Conservation (phyloP, 495 filamentous ascomycete species). For the Neurospora sp. region DNA sequence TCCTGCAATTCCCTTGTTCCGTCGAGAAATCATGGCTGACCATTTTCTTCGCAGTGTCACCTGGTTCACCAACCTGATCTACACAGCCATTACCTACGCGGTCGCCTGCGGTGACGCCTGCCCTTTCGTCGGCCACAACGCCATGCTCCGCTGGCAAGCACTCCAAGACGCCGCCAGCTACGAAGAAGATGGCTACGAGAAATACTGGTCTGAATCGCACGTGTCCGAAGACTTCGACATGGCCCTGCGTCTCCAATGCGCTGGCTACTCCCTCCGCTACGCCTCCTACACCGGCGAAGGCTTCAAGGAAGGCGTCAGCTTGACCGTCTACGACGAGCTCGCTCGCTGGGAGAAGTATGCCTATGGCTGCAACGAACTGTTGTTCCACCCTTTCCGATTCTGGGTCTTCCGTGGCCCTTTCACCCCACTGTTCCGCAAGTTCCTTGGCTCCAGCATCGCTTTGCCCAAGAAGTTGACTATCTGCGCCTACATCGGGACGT, state of each 20-base stretch:
- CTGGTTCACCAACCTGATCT: conserved; percentile 67
- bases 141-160: conserved; percentile 57
- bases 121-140: conserved; percentile 63
- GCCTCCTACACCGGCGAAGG: conserved; percentile 53
- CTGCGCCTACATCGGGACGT: conserved; percentile 64
- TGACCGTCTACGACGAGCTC: conserved; percentile 68
- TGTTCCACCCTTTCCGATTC: conserved; percentile 40
- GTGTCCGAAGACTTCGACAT: conserved; percentile 73
- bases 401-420: conserved; percentile 51
- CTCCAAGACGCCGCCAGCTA: conserved; percentile 49
- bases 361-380: conserved; percentile 61
- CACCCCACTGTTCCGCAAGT: conserved; percentile 53
- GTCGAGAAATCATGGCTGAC: not conserved
- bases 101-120: conserved; percentile 59
- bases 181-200: conserved; percentile 41
- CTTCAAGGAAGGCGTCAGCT: conserved; percentile 65
- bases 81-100: conserved; percentile 55
- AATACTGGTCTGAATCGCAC: conserved; percentile 63
- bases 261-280: conserved; percentile 52
- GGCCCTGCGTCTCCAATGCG: conserved; percentile 55
- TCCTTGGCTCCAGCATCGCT: conserved; percentile 48
- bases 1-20: not conserved
- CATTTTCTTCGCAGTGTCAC: conserved; percentile 36
- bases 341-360: conserved; percentile 71
- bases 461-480: conserved; percentile 60